Base-by-base conservation (phyloP, 192 early-diverging fungal species). In the Entomortierella chlamydospora region DNA sequence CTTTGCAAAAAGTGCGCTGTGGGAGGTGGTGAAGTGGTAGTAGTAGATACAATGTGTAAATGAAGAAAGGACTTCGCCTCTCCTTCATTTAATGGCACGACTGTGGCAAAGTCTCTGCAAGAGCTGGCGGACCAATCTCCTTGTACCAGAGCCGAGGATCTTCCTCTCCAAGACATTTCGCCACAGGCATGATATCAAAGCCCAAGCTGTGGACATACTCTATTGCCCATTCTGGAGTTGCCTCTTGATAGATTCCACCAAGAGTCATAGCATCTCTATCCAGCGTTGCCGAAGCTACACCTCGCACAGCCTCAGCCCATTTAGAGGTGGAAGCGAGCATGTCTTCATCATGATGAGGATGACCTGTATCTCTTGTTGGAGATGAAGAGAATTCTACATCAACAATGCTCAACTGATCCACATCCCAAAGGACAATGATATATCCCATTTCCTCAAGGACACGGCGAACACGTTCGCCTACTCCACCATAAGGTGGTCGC, bases 401-500 rank as follows among this genome's bases (percentile, higher is more conserved):
- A 57, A 34, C 12, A 9, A 41, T 18, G 7, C 37, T 26, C 22
- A 68, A 50, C 3, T 51, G 76, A 54, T 83, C 82, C 2, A 83
- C 59, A 62, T 83, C 82, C 82, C 82, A 83, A 2, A 83, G 64
- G 34, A 79, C 39, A 20, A 73, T 52, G 43, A 68, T 42, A 29
- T 81, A 81, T 17, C 77, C 77, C 49, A 70, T 61, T 2, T 61
- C 26, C 34, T 55, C 61, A 9, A 81, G 49, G 2, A 68, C 52
- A 1, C 18, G 18, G 8, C 61, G 67, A 28, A 83, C 59, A 4
- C 54, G 63, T 9, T 42, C 39, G 1, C 50, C 25, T 17, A 62
- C 37, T 30, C 67, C 63, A 23, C 82, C 82, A 76, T 76, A 91
- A 0, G 90, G 90, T 6, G 90, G 88, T n/a, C 92, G 84, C 60